Base-by-base conservation (phyloP, 768 basidiomycete species). In the Thelephora aurantiotincta region DNA sequence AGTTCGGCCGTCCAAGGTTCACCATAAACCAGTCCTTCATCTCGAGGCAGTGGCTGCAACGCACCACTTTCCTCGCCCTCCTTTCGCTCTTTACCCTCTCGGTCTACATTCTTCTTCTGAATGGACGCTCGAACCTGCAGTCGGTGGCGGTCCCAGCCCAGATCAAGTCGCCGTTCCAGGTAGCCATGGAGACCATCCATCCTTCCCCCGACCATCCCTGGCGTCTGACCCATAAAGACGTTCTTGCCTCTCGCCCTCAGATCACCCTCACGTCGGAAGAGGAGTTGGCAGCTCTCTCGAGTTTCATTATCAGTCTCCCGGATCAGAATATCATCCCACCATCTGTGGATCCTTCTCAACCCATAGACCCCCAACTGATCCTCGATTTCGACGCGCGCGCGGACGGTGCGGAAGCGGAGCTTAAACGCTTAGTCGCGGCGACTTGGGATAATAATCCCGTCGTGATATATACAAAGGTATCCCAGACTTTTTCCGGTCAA, bases 371-470 rank as follows among this genome's bases (percentile, higher is more conserved):
- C 3, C 75, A 86, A 55, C 74, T 89, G 48, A 73, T 91, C 4
- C 71, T 91, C 36, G 87, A 85, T 55, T 91, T 90, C 58, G 85
- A 90, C 58, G 82, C 82, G 0, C 74, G 78, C n/a, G 67, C 74
- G 37, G 64, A 73, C 2, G 70, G 72, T 12, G 83, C 84, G 0
- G 54, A 58, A 16, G 72, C 76, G 33, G 84, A 88, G 60, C 65
- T 88, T 30, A 59, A 63, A 33, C 65, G 67, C 1, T 67, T 88
- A 58, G 72, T 79, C 6, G 63, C 69, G 1, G 77, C 84, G 26
- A 75, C 82, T 1, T 89, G 87, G 87, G 54, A 69, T 3, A 70
- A 73, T 34, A 78, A 83, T 54, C 87, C 87, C 0, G 77, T 89
- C 34, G 73, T 88, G 50, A 64, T 89, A 13, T 87, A 82, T 56